Evolutionary conservation across 306 rosid genomes (phyloP), one percentile per base, ranked within the genome.

Genomic region (Canavalia gladiata): DNA sequence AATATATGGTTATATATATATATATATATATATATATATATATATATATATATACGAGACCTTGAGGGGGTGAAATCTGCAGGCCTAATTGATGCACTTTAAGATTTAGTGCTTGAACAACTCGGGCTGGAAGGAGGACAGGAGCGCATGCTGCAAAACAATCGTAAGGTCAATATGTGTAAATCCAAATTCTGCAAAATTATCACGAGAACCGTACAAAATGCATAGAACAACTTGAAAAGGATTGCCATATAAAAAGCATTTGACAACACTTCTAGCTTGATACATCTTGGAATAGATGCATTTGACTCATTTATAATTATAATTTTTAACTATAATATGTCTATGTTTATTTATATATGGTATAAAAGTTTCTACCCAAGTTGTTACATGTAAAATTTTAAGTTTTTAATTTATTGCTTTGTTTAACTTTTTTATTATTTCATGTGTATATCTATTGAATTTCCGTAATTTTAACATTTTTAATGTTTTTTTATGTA

Each of bases 61-160:
- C 95, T 89, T 82, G 86, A 6, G 82, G 84, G 7, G 90, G 90
- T 25, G 94, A 81, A 81, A 92, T 50, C 50, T 90, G 94, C 34
- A 88, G 56, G 51, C 93, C 92, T 64, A 92, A 77, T 62, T 86
- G 72, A 6, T 90, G 90, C 11, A 92, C 93, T 55, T 92, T 88
- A 12, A 92, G 91, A 50, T 92, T 90, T 68, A 92, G 92, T 74
- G 97, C 97, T 86, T 87, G 72, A 75, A 92, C 86, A 37, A 92
- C 97, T 8, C 94, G 87, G 0, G 85, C 76, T 25, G 97, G 97
- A 25, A 92, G 89, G 3, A 92, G 93, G 46, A 92, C 93, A 0
- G 94, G 92, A 30, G 97, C 86, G 42, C 90, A 92, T 9, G 80
- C 94, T 92, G 80, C 73, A 75, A 55, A 12, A 79, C 37, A 69